phyloP scores from a whole-genome alignment of 345 rosid species.

The Syzygium aqueum region DNA sequence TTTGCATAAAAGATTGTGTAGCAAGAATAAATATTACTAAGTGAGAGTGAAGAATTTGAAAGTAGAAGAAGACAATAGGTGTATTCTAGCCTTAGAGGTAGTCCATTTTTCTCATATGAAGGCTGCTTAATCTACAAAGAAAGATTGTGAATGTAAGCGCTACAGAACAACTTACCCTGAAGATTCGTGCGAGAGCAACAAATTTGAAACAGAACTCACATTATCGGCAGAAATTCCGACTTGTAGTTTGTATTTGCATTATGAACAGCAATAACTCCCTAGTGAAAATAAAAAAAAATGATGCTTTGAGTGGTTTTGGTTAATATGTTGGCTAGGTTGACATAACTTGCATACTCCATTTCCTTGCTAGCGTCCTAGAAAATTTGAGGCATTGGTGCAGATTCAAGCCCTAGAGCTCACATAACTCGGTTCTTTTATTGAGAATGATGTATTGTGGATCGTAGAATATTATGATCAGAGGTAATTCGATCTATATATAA shows the following conservation, averaged over 20 bases:
- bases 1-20: neutral
- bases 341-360: neutral
- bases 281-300: conserved; percentile 3
- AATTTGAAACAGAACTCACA: conserved; percentile 25
- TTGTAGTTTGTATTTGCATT: conserved; percentile 82
- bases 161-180: neutral
- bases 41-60: no score
- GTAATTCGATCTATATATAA: neutral
- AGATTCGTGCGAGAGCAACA: neutral
- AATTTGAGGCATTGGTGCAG: neutral
- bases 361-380: neutral
- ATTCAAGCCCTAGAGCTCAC: neutral
- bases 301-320: neutral
- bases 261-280: conserved; percentile 93
- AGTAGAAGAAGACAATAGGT: neutral
- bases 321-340: neutral
- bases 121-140: conserved; percentile 76
- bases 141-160: neutral
- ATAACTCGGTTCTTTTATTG: neutral
- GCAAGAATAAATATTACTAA: neutral
- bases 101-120: conserved; percentile 85
- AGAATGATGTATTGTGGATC: neutral
- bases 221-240: conserved; percentile 88
- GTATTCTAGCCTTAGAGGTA: conserved; percentile 73
- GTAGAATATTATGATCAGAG: neutral